These are phyloP conservation scores for Saturnispora zaruensis DNA, from an alignment of 805 yeast genomes.

Conservation along the genomic window DNA sequence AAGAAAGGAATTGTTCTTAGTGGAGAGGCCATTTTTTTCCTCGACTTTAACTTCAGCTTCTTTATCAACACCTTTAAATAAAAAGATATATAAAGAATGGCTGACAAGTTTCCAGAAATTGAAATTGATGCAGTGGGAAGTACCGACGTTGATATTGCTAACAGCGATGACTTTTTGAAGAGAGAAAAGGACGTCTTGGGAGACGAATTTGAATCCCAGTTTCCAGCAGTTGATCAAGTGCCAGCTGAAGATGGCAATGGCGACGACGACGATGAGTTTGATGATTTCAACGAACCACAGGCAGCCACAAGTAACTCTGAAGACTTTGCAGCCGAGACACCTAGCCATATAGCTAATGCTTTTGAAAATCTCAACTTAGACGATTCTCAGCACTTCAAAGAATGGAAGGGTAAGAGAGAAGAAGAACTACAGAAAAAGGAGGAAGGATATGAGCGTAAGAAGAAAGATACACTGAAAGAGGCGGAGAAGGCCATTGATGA, in stretches of 20 bases:
- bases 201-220: conserved; percentile 59
- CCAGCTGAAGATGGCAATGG: conserved; percentile 32
- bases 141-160: conserved; percentile 23
- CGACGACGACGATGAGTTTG: conserved; percentile 38
- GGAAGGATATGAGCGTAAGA: conserved; percentile 53
- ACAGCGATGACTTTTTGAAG: conserved; percentile 46
- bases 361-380: conserved; percentile 31
- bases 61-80: background rate
- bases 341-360: conserved; percentile 27
- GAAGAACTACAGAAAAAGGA: conserved; percentile 77
- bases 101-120: conserved; percentile 71
- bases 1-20: background rate
- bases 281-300: conserved; percentile 37
- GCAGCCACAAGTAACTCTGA: background rate
- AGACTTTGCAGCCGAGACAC: background rate
- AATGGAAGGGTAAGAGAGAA: conserved; percentile 78
- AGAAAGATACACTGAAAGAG: conserved; percentile 57
- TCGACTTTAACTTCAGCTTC: background rate
- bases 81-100: conserved; percentile 34
- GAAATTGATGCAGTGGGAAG: conserved; percentile 31
- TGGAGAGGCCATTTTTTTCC: background rate
- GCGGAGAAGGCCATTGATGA: conserved; percentile 84
- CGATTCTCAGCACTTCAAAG: conserved; percentile 52
- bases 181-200: conserved; percentile 65
- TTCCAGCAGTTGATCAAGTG: conserved; percentile 33